phyloP scores from a whole-genome alignment of 2,329 filamentous ascomycete species.

The Alternaria longipes region DNA sequence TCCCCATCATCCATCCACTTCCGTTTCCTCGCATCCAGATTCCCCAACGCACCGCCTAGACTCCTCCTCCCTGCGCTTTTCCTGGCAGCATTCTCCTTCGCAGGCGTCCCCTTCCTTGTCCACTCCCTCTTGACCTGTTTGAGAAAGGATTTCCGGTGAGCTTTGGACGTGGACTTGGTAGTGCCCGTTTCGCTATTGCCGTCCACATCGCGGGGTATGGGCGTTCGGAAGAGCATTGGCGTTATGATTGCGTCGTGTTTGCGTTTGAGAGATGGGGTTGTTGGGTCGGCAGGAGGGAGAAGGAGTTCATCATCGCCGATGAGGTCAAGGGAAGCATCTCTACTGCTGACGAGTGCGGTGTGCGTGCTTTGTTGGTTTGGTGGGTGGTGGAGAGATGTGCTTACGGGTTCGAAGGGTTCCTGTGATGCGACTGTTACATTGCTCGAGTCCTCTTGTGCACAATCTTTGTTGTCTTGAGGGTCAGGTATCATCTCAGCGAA shows the following conservation, averaged over 20 bases:
- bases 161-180: conserved; percentile 16
- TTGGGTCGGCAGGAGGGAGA: background rate
- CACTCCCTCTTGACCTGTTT: conserved; percentile 38
- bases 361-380: background rate
- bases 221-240: conserved; percentile 23
- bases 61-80: conserved; percentile 5
- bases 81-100: background rate
- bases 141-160: conserved; percentile 20
- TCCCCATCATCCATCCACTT: conserved; percentile 1
- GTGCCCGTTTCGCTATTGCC: conserved; percentile 4
- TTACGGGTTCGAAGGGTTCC: accelerated
- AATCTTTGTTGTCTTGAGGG: background rate
- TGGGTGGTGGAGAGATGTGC: background rate
- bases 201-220: conserved; percentile 13
- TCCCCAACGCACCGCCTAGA: background rate
- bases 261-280: conserved; percentile 21
- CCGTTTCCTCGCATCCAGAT: conserved; percentile 4
- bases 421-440: background rate
- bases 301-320: conserved; percentile 14
- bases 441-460: accelerated
- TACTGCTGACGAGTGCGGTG: background rate
- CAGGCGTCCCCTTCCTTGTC: conserved; percentile 24
- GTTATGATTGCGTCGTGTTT: conserved; percentile 36
- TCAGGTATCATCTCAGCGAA: background rate
- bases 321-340: conserved; percentile 11